Percentiles rank a stretch among this genome's conserved stretches.
These are phyloP conservation scores for Raphanus raphanistrum DNA, from an alignment of 345 rosid species.

Conservation along the genomic window DNA sequence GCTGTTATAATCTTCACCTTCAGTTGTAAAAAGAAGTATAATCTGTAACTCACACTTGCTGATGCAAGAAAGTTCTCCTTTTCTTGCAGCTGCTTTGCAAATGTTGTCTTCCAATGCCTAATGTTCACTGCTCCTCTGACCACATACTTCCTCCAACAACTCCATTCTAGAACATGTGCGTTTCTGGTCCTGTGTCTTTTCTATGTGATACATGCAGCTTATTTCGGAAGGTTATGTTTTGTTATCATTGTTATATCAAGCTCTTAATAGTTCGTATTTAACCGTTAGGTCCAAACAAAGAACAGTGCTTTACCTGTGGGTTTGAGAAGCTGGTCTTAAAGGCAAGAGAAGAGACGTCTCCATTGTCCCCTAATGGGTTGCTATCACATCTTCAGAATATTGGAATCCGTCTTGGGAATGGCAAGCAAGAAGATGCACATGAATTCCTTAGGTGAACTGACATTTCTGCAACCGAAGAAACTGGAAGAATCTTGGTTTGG, in stretches of 20 bases:
- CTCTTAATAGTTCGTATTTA: slow-evolving; percentile 19
- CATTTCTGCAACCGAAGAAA: not conserved
- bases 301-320: slow-evolving; percentile 91
- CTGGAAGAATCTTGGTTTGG: slow-evolving; percentile 1
- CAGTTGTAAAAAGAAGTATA: slow-evolving; percentile 1
- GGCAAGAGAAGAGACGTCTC: slow-evolving; percentile 71
- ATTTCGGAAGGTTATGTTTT: not conserved
- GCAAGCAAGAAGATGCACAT: slow-evolving; percentile 98
- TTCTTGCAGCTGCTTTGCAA: slow-evolving; percentile 92
- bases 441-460: slow-evolving; percentile 80
- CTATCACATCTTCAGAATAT: slow-evolving; percentile 66
- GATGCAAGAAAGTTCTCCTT: slow-evolving; percentile 21
- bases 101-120: slow-evolving; percentile 89
- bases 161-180: slow-evolving; percentile 84
- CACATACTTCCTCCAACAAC: slow-evolving; percentile 80
- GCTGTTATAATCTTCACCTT: slow-evolving; percentile 17
- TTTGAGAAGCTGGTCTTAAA: slow-evolving; percentile 70
- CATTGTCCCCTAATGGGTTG: slow-evolving; percentile 70
- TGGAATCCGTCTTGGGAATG: slow-evolving; percentile 78
- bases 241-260: slow-evolving; percentile 15
- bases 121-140: slow-evolving; percentile 90
- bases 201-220: slow-evolving; percentile 19
- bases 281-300: slow-evolving; percentile 64
- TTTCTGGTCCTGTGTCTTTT: slow-evolving; percentile 16
- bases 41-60: slow-evolving; percentile 13